Conservation (phyloP, 2,329 filamentous ascomycete genomes). For the Ascochyta rabiei region DNA sequence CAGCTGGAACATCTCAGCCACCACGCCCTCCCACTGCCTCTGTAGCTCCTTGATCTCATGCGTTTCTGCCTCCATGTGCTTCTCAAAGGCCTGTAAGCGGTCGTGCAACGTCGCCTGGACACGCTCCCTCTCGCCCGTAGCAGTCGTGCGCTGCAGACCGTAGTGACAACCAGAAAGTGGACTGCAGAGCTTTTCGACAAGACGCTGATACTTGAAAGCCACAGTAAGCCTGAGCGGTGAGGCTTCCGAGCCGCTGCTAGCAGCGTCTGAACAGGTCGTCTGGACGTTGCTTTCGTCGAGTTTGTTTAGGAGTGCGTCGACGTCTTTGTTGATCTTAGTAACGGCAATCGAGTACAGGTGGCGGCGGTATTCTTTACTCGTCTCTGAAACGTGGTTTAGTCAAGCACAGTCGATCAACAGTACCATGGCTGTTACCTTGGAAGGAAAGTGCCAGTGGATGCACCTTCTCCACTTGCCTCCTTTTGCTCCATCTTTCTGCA, state of each 20-base stretch:
- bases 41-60: conserved; percentile 28
- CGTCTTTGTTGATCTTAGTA: conserved; percentile 28
- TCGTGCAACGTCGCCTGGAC: conserved; percentile 24
- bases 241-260: neutral
- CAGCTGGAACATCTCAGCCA: conserved; percentile 41
- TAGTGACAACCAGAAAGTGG: conserved; percentile 29
- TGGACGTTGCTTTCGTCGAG: conserved; percentile 25
- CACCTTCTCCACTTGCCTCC: conserved; percentile 1
- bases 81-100: conserved; percentile 30
- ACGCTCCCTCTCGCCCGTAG: conserved; percentile 15
- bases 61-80: conserved; percentile 24
- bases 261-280: conserved; percentile 11
- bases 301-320: conserved; percentile 19
- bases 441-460: conserved; percentile 38
- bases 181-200: conserved; percentile 23
- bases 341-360: conserved; percentile 29
- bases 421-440: conserved; percentile 27
- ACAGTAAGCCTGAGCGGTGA: conserved; percentile 25
- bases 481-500: conserved; percentile 7
- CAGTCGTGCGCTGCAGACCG: conserved; percentile 10
- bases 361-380: conserved; percentile 33
- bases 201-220: conserved; percentile 25
- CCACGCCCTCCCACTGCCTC: conserved; percentile 32
- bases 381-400: conserved; percentile 30
- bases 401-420: neutral